Evolutionary conservation across 83 land plant species (phyloP), one percentile per base, ranked within the genome.

Genomic region (Picea mariana): DNA sequence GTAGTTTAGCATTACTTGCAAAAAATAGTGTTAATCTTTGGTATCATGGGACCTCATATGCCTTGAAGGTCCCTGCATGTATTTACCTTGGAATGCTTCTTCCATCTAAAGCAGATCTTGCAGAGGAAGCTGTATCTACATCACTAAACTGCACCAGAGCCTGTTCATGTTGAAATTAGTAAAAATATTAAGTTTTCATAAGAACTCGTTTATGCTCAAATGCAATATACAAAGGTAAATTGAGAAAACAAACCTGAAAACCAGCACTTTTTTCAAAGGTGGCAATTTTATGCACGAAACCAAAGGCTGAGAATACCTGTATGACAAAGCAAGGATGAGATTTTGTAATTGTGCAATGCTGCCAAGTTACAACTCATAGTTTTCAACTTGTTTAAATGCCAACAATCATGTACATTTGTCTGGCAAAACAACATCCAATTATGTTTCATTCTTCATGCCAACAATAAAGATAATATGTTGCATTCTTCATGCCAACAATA

Each of bases 231-330:
- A 34, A 4, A 79, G 20, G 20, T 34, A n/a, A 67, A 27, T 4
- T 23, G 61, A 9, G 15, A 27, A 38, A 61, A 77, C 84, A 79
- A 42, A 93, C 96, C 95, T 93, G 93, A 83, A 96, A 95, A 79
- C 97, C 98, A 73, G 92, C 94, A 85, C 93, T 90, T 78, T 95
- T 96, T 80, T 96, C 99, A 87, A 96, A 95, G 11, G 94, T 95
- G 31, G 99, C 98, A 85, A 96, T 94, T 81, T 96, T 96, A 82
- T 96, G 98, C 67, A 96, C 98, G 89, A 93, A 95, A 17, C 93
- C 96, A 86, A 96, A 96, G 49, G 99, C 93, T 77, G 98, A 96
- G 83, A 96, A 96, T 95, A n/a, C n/a, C 93, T 96, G 86, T 67
- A 78, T 63, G 24, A 11, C 0, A 15, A 38, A 2, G 40, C 64